Evolutionary conservation across 148 eudicot genomes (phyloP).

Genomic region (Spergularia marina): DNA sequence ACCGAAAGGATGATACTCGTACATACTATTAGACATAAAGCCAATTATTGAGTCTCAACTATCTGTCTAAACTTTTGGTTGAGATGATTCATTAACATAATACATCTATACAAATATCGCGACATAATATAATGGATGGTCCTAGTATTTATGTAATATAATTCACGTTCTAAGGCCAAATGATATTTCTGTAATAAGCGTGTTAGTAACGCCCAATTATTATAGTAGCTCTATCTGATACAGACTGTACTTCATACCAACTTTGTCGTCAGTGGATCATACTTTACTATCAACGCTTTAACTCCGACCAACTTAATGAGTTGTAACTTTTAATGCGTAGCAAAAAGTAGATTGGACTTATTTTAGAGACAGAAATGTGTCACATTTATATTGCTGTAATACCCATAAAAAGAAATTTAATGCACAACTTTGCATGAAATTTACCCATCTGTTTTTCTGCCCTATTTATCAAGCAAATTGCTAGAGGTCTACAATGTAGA

Average conservation of each 20-base stretch:
- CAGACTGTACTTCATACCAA: not conserved
- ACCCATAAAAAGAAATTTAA: not conserved
- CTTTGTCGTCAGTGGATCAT: not conserved
- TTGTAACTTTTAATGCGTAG: slow-evolving; percentile 17
- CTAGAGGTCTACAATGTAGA: no score
- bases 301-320: slow-evolving; percentile 10
- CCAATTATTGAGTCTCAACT: no score
- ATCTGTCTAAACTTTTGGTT: no score
- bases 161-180: no score
- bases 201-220: not conserved
- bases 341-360: not conserved
- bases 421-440: slow-evolving; percentile 31
- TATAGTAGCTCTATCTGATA: slow-evolving; percentile 7
- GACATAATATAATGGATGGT: no score
- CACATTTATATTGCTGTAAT: slow-evolving; percentile 9
- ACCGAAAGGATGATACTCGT: no score
- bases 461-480: slow-evolving; percentile 12
- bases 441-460: slow-evolving; percentile 7
- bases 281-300: not conserved
- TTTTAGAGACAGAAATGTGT: not conserved
- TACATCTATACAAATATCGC: no score
- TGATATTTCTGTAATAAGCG: no score
- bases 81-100: no score
- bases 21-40: no score
- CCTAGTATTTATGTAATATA: no score